A percentile compares a stretch with the other conserved stretches of the same genome.
These are phyloP conservation scores for Pleoardoris graminearum DNA, from an alignment of 2,329 filamentous ascomycete genomes.

Conservation along the genomic window DNA sequence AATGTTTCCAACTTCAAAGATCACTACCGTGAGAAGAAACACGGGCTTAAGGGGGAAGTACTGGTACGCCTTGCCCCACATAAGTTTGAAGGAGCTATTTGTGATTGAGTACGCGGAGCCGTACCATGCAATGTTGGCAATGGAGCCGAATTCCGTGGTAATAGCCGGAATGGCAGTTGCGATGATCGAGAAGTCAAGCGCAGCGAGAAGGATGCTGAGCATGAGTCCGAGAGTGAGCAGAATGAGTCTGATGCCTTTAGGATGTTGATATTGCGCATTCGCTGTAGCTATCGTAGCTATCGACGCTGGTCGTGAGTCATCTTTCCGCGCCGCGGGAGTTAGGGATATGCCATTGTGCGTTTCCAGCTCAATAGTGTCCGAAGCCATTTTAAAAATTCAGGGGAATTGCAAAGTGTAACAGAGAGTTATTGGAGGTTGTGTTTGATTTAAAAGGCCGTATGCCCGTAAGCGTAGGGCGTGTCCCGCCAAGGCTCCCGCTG, in stretches of 20 bases:
- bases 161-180: constrained; percentile 45
- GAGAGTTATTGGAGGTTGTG: background rate
- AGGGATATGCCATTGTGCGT: background rate
- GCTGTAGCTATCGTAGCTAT: background rate
- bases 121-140: constrained; percentile 44
- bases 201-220: constrained; percentile 33
- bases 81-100: constrained; percentile 50
- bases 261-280: constrained; percentile 12
- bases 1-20: constrained; percentile 61
- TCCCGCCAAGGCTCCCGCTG: background rate
- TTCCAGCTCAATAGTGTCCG: constrained; percentile 5
- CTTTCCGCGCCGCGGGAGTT: background rate
- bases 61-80: constrained; percentile 53
- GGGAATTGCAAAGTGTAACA: background rate
- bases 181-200: constrained; percentile 40
- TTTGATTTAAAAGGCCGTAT: no score
- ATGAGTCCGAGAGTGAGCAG: constrained; percentile 34
- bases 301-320: background rate
- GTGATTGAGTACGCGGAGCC: constrained; percentile 51
- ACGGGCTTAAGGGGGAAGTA: constrained; percentile 49
- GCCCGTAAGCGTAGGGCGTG: background rate
- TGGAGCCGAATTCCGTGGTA: constrained; percentile 41
- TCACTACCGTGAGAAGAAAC: constrained; percentile 44
- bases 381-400: background rate
- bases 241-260: constrained; percentile 26